Base-by-base conservation (phyloP, 176 grass and related monocot species). In the Pontederia crassipes region DNA sequence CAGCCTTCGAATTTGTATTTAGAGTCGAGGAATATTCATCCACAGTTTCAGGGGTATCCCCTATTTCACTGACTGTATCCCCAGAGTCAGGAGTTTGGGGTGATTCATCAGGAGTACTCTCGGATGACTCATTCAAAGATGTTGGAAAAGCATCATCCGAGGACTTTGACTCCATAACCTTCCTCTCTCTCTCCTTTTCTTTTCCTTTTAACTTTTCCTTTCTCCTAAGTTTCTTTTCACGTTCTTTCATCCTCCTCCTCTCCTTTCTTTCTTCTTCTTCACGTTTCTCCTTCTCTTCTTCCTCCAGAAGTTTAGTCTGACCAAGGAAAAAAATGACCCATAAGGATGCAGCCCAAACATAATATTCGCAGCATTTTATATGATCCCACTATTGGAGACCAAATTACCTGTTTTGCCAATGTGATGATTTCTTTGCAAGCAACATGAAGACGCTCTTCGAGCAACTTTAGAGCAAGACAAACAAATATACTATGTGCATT, bases 401-500 rank as follows among this genome's bases (percentile, higher is more conserved):
- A 78, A 24, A 52, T 17, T 79, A 89, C 90, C 90, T 95, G 90
- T 14, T 95, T 95, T 82, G 89, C 90, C 75, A 95, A 84, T 4
- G 90, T 95, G 73, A 95, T 77, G 35, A 95, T 87, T 86, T 95
- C 90, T 82, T 95, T 89, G 75, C 90, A 95, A 69, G 93, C 88
- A 68, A 98, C 84, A 89, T 92, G 93, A 60, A 98, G 78, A 52
- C 87, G 68, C 47, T 98, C 87, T 76, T 98, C 93, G 57, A 98
- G 75, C 58, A 98, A 76, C 78, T 98, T 88, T 57, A 98, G 70
- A 54, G 81, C 81, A 58, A 98, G 77, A 67, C 81, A 88, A 51
- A 92, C 84, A 83, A 98, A 98, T 52, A 98, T 77, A 79, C 93
- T 88, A 56, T 92, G 84, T 16, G 87, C 81, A 78, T 98, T 92